phyloP scores from a whole-genome alignment of 2,329 filamentous ascomycete species.

The Davidsoniella virescens region DNA sequence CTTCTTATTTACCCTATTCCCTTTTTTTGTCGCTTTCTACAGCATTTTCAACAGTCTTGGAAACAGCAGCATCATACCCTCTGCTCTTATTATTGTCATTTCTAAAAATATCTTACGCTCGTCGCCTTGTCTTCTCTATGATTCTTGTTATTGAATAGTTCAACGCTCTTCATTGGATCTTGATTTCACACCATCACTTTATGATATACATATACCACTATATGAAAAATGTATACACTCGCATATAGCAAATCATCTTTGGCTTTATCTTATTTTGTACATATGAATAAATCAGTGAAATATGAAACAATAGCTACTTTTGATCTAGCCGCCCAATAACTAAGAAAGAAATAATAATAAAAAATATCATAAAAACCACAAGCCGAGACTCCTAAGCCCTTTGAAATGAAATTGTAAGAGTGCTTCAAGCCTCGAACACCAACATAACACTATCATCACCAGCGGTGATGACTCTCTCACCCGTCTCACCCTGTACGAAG shows the following conservation, averaged over 20 bases:
- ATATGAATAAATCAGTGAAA: constrained; percentile 4
- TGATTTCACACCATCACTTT: too few relatives aligned
- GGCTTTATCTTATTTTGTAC: constrained; percentile 10
- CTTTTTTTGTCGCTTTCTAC: not conserved
- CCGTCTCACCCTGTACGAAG: constrained; percentile 69
- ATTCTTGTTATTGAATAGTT: not conserved
- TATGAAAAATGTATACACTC: not conserved
- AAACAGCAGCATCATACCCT: not conserved
- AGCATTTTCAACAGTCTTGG: constrained; percentile 8
- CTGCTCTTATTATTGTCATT: not conserved
- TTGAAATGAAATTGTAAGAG: too few relatives aligned
- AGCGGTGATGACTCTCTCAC: constrained; percentile 66
- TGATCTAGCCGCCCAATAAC: constrained; percentile 2
- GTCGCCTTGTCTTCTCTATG: not conserved
- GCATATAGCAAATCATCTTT: not conserved
- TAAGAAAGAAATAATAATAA: constrained; percentile 1
- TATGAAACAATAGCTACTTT: not conserved
- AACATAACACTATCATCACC: constrained; percentile 67
- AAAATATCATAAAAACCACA: not conserved
- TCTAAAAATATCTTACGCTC: not conserved
- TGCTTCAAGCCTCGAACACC: constrained; percentile 43
- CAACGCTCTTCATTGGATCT: too few relatives aligned
- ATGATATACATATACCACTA: too few relatives aligned
- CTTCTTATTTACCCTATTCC: not conserved
- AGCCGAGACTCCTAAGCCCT: not conserved